Evolutionary conservation across 2,329 filamentous ascomycete genomes (phyloP), one percentile per base, ranked within the genome.

Genomic region (Ascosphaera pollenicola): DNA sequence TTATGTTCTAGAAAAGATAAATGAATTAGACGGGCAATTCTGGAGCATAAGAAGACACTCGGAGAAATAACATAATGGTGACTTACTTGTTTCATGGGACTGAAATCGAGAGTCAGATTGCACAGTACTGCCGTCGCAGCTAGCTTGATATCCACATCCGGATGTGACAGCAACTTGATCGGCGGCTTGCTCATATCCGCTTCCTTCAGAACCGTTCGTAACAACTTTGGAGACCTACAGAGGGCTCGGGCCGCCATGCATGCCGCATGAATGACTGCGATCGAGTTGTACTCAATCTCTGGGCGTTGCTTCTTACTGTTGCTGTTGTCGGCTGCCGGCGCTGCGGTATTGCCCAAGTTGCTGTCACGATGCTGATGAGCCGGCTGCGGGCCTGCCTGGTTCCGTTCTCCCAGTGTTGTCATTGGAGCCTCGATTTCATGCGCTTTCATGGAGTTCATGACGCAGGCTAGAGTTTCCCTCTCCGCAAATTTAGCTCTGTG

Each of bases 201-300:
- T 56, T 98, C 89, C 42, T 93, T 81, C 36, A 98, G 62, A 38
- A 78, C 79, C 2, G 89, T 95, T 38, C 89, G 67, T 15, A 95
- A 61, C 35, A 87, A 75, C 52, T 73, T 80, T 17, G 93, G 77
- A 1, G 84, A 93, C 34, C 89, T 73, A 2, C 83, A 82, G 37
- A 95, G 64, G 53, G 84, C 80, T 44, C 81, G 70, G 19, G 84
- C 70, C 18, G 80, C 75, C 50, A 81, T 76, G 52, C 85, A 94
- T 1, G 83, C 87, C 16, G 85, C 84, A 40, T 91, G 68, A 17
- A 95, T 65, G 17, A 93, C 85, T 3, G 71, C 62, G 6, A 73
- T 65, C 1, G 84, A 76, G 49, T 95, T 94, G 2, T 82, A 83
- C 47, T 78, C 79, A 10, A 70, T 61, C 2, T 60, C 57, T 92